Percentiles rank a stretch among this genome's conserved stretches.
Evolutionary conservation across 768 basidiomycete species (phyloP).

Genomic region (Mycena olivaceomarginata): DNA sequence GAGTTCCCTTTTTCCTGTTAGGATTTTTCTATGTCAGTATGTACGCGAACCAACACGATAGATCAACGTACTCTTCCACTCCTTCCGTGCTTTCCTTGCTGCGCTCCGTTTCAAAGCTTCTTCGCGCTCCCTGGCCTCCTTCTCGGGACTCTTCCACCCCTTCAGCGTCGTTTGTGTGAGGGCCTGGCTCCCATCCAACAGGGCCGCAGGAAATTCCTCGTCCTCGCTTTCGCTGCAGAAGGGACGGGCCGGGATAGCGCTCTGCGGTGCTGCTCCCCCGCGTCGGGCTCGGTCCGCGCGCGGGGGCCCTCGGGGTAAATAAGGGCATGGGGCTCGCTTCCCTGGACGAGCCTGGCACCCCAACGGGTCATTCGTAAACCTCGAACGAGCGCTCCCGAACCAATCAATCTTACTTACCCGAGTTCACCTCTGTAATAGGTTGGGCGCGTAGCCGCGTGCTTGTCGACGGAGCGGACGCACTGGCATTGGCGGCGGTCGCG

Average conservation of each 20-base stretch:
- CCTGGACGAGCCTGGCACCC: neutral
- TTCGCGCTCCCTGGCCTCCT: neutral
- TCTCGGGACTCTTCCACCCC: neutral
- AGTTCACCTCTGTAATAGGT: neutral
- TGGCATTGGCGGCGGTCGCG: neutral
- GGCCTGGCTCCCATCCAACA: neutral
- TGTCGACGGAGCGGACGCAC: neutral
- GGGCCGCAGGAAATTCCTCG: neutral
- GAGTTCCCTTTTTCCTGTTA: neutral
- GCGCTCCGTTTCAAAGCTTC: neutral
- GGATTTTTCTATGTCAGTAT: neutral
- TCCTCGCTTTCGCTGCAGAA: neutral
- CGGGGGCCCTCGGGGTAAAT: neutral
- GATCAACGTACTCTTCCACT: slow-evolving; percentile 4
- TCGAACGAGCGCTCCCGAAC: neutral
- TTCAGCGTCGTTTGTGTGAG: neutral
- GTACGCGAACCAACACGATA: neutral
- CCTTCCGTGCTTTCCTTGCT: neutral
- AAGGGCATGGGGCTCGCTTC: neutral
- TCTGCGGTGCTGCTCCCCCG: neutral
- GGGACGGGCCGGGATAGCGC: no score
- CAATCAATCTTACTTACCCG: neutral
- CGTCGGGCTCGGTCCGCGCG: neutral
- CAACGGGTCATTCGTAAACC: neutral
- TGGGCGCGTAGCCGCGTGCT: neutral